Evolutionary conservation across 768 basidiomycete genomes (phyloP).

Genomic region (Boletus rubropictus): DNA sequence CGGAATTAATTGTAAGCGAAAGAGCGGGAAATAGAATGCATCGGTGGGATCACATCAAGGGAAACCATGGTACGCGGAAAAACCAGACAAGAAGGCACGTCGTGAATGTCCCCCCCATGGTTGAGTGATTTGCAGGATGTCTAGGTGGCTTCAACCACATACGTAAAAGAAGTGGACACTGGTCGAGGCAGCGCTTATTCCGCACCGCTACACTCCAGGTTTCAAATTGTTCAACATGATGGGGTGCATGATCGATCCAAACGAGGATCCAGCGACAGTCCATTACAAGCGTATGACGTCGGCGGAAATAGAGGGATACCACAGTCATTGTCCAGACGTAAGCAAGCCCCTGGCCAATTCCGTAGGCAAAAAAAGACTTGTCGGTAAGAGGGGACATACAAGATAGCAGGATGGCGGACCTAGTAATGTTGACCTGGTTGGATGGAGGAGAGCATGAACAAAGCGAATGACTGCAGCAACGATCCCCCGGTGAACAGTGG

Average conservation of each 20-base stretch:
- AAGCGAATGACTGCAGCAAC: conserved; percentile 36
- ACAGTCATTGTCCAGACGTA: conserved; percentile 43
- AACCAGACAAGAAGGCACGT: conserved; percentile 17
- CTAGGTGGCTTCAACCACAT: conserved; percentile 35
- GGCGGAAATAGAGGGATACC: conserved; percentile 41
- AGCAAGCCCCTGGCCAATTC: conserved; percentile 41
- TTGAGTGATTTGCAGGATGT: conserved; percentile 11
- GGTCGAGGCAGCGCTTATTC: conserved; percentile 41
- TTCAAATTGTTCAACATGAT: conserved; percentile 27
- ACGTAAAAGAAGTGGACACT: conserved; percentile 34
- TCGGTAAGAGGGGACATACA: not conserved
- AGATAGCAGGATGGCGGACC: conserved; percentile 22
- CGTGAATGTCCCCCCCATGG: conserved; percentile 13
- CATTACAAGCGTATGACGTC: conserved; percentile 39
- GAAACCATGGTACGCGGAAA: not conserved
- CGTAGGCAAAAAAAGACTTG: conserved; percentile 43
- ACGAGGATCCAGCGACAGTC: conserved; percentile 37
- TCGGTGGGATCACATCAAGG: not conserved
- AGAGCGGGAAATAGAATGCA: conserved; percentile 43
- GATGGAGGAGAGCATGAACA: conserved; percentile 43
- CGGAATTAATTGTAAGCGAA: conserved; percentile 52
- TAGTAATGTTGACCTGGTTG: conserved; percentile 40
- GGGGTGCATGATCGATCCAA: conserved; percentile 26
- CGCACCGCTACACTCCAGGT: conserved; percentile 33
- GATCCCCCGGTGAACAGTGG: conserved; percentile 42